These are phyloP conservation scores for Aureobasidium pullulans DNA, from an alignment of 2,329 filamentous ascomycete genomes.

Conservation along the genomic window DNA sequence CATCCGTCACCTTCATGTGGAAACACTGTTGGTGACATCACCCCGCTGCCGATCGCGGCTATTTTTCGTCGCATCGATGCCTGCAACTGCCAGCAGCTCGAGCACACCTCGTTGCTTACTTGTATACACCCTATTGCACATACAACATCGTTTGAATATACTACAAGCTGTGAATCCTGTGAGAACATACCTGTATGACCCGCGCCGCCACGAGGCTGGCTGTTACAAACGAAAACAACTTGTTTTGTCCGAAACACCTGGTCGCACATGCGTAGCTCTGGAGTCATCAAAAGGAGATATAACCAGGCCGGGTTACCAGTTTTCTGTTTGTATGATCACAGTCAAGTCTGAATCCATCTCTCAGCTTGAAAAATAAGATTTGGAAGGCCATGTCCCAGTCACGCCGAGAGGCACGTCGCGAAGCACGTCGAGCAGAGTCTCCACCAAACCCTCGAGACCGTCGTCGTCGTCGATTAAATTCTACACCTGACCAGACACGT, in stretches of 20 bases:
- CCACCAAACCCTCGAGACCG: not conserved
- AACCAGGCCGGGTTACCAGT: not conserved
- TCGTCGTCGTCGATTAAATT: slow-evolving; percentile 1
- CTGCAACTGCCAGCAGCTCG: not conserved
- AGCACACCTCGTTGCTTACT: not conserved
- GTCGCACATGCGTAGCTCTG: not conserved
- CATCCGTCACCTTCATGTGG: not conserved
- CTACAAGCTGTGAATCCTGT: not conserved
- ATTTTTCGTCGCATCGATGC: not conserved
- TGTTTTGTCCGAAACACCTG: not conserved
- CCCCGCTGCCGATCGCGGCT: not conserved
- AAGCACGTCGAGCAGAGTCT: slow-evolving; percentile 9
- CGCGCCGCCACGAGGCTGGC: not conserved
- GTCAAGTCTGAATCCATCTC: not conserved
- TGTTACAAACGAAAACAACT: not conserved
- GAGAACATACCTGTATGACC: not conserved
- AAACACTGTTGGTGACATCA: not conserved
- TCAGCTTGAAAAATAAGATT: not conserved
- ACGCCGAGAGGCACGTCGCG: not conserved
- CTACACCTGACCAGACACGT: not conserved
- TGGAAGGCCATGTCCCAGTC: not conserved
- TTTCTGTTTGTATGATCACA: not conserved
- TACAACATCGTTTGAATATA: not conserved
- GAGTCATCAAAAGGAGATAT: not conserved
- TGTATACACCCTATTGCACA: not conserved